These are phyloP conservation scores for Ammopiptanthus mongolicus DNA, from an alignment of 306 rosid species.

Conservation along the genomic window DNA sequence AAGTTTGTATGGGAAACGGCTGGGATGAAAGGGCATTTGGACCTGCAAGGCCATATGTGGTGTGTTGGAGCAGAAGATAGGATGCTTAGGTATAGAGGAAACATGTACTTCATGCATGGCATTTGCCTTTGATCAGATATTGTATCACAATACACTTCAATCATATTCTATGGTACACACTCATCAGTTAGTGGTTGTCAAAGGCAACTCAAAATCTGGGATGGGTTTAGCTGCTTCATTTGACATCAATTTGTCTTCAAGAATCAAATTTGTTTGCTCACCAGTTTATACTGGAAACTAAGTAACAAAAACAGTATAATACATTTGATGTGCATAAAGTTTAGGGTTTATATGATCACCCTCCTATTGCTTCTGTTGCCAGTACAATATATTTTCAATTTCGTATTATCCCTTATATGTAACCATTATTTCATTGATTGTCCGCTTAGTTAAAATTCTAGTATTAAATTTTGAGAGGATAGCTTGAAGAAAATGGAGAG, in stretches of 20 bases:
- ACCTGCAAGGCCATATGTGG: constrained; percentile 84
- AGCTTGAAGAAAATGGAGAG: neutral
- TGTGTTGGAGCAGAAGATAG: constrained; percentile 62
- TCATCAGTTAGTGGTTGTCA: neutral
- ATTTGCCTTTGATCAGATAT: constrained; percentile 40
- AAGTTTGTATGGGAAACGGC: constrained; percentile 85
- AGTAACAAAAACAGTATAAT: too few relatives aligned
- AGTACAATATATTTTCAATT: neutral
- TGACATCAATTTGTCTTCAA: neutral
- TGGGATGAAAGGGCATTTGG: constrained; percentile 58
- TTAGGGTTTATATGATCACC: neutral
- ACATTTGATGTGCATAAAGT: too few relatives aligned
- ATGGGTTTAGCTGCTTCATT: constrained; percentile 14
- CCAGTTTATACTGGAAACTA: neutral
- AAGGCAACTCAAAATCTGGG: neutral
- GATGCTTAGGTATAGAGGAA: constrained; percentile 59
- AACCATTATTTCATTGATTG: neutral
- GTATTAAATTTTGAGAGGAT: neutral
- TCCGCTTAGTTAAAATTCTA: neutral
- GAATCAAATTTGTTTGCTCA: neutral
- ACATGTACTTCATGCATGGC: constrained; percentile 49
- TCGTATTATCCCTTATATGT: neutral
- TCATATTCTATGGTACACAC: neutral
- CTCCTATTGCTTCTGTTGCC: neutral
- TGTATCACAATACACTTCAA: neutral